phyloP scores from a whole-genome alignment of 805 yeast genomes.

The Spathaspora boniae region DNA sequence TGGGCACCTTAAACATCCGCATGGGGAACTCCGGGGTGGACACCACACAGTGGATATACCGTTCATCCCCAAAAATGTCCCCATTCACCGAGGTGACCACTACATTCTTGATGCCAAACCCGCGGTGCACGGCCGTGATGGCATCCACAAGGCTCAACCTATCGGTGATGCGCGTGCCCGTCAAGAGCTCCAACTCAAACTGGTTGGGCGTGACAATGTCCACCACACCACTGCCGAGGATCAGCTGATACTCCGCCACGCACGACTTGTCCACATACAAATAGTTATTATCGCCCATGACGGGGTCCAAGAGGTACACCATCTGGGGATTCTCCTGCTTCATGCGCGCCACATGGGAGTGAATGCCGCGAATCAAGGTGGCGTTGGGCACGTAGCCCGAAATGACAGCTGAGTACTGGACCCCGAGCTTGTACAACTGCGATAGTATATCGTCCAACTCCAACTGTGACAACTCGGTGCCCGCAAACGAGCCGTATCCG shows the following conservation, averaged over 20 bases:
- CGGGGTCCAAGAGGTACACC: conserved; percentile 70
- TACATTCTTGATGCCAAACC: conserved; percentile 53
- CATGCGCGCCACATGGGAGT: conserved; percentile 29
- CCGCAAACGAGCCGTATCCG: conserved; percentile 71
- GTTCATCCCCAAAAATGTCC: conserved; percentile 12
- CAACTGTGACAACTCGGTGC: conserved; percentile 42
- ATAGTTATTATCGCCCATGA: conserved; percentile 75
- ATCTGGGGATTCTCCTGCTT: conserved; percentile 31
- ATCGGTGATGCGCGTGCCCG: conserved; percentile 46
- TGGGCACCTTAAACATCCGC: conserved; percentile 48
- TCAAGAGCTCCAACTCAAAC: conserved; percentile 76
- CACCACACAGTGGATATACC: conserved; percentile 26
- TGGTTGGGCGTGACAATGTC: conserved; percentile 88
- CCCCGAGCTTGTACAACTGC: conserved; percentile 49
- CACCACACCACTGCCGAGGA: conserved; percentile 57
- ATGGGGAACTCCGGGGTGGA: conserved; percentile 15
- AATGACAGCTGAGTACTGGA: conserved; percentile 51
- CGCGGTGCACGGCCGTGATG: conserved; percentile 43
- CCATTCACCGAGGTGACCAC: conserved; percentile 58
- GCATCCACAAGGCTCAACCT: conserved; percentile 43
- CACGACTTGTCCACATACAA: conserved; percentile 56
- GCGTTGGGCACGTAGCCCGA: conserved; percentile 70
- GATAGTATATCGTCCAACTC: conserved; percentile 47
- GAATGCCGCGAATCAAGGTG: conserved; percentile 38
- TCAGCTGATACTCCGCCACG: conserved; percentile 27